These are phyloP conservation scores for Solanum medicagineum DNA, from an alignment of 257 asterid species.

Conservation along the genomic window DNA sequence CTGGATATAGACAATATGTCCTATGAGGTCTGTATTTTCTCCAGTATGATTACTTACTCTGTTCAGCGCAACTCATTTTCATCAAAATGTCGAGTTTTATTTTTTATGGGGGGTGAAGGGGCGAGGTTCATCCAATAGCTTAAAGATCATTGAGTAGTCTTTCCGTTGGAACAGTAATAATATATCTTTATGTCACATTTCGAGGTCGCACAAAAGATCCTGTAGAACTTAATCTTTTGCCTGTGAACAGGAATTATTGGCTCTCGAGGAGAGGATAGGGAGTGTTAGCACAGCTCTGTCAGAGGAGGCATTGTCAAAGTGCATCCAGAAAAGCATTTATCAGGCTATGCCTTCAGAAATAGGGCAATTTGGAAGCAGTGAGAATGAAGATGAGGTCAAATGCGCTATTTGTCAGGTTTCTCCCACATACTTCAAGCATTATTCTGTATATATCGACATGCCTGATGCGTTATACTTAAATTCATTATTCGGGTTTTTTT, in stretches of 20 bases:
- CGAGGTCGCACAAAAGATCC: not conserved
- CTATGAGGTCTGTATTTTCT: constrained; percentile 51
- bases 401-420: constrained; percentile 89
- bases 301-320: constrained; percentile 59
- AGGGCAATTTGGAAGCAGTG: constrained; percentile 9
- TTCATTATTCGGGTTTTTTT: not conserved
- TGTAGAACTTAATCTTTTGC: not conserved
- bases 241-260: constrained; percentile 63
- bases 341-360: constrained; percentile 14
- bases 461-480: not conserved
- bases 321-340: constrained; percentile 41
- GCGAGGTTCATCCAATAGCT: not conserved
- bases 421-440: not conserved
- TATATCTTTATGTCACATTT: not conserved
- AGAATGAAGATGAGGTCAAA: constrained; percentile 43
- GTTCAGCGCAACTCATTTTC: not conserved
- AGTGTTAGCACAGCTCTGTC: constrained; percentile 81
- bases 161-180: not conserved
- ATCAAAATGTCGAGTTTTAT: not conserved
- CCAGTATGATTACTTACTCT: not conserved
- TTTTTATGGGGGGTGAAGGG: not conserved
- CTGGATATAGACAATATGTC: constrained; percentile 92
- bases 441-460: not conserved
- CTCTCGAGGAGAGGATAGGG: constrained; percentile 91
- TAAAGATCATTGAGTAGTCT: not conserved